Conservation (phyloP, 148 eudicot species). For the Nyssa sinensis region DNA sequence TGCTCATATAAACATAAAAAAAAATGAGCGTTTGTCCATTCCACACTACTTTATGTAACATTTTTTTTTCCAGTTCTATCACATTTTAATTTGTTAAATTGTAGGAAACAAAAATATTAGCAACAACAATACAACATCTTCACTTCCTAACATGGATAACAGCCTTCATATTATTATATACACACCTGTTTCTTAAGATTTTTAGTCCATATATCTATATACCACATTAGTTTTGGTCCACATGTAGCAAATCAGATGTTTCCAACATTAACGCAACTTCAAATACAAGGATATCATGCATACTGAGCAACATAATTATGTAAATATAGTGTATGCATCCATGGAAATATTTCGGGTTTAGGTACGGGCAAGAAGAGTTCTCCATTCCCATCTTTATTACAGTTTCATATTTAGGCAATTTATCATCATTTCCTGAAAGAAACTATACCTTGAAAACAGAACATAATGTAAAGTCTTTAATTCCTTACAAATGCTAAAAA, state of each 20-base stretch:
- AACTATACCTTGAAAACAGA: neutral
- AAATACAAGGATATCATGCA: neutral
- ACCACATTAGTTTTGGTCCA: neutral
- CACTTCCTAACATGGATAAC: neutral
- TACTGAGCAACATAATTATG: neutral
- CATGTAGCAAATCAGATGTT: neutral
- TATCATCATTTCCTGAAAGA: neutral
- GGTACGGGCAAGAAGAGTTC: neutral
- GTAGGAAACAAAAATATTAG: neutral
- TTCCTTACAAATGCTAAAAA: neutral
- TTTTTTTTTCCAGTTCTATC: no score
- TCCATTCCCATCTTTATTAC: neutral
- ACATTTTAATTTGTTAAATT: neutral
- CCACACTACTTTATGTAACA: neutral
- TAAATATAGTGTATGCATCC: neutral
- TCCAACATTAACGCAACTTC: neutral
- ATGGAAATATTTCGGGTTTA: neutral
- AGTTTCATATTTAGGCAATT: neutral
- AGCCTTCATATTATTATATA: neutral
- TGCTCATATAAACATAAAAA: neutral
- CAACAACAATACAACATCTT: neutral
- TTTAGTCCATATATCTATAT: neutral
- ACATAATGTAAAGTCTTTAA: slow-evolving; percentile 6
- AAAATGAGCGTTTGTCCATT: neutral
- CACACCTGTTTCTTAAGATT: neutral